A percentile compares a stretch with the other conserved stretches of the same genome.
Conservation (phyloP, 768 basidiomycete genomes). For the Hemileccinum impolitum region DNA sequence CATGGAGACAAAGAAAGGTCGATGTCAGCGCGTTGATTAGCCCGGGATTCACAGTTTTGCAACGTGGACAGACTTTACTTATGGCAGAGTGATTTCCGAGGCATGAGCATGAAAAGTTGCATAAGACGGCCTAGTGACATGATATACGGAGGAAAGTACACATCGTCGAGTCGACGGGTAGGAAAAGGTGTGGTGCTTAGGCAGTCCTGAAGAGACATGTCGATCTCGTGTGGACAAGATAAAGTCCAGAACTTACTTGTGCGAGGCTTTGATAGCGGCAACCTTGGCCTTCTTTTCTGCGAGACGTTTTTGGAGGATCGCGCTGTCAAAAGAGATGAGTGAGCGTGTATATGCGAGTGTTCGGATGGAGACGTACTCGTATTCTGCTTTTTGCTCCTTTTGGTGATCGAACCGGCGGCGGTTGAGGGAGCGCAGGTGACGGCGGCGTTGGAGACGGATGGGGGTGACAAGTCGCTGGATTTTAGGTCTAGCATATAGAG, state of each 20-base stretch:
- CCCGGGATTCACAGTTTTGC: neutral
- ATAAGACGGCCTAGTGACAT: constrained; percentile 23
- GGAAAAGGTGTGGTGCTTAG: constrained; percentile 11
- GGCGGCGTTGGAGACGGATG: constrained; percentile 91
- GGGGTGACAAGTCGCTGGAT: constrained; percentile 97
- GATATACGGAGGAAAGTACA: constrained; percentile 19
- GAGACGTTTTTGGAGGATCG: constrained; percentile 81
- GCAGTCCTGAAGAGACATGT: constrained; percentile 14
- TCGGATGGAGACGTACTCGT: constrained; percentile 54
- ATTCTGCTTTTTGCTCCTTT: constrained; percentile 95
- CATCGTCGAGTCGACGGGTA: constrained; percentile 7
- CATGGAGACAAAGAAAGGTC: too few relatives aligned
- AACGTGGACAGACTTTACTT: neutral
- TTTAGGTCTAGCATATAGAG: constrained; percentile 62
- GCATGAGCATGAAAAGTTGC: constrained; percentile 12
- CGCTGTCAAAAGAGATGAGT: constrained; percentile 35
- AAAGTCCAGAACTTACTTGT: constrained; percentile 46
- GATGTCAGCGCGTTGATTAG: neutral
- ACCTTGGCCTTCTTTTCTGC: constrained; percentile 92
- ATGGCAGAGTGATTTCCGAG: neutral
- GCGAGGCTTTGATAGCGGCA: constrained; percentile 83
- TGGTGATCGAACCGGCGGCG: constrained; percentile 84
- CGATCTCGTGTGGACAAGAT: neutral
- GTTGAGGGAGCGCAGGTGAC: constrained; percentile 86
- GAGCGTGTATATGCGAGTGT: neutral